Evolutionary conservation across 164 flowering plant species (phyloP), one percentile per base, ranked within the genome.

Genomic region (Liquidambar formosana): DNA sequence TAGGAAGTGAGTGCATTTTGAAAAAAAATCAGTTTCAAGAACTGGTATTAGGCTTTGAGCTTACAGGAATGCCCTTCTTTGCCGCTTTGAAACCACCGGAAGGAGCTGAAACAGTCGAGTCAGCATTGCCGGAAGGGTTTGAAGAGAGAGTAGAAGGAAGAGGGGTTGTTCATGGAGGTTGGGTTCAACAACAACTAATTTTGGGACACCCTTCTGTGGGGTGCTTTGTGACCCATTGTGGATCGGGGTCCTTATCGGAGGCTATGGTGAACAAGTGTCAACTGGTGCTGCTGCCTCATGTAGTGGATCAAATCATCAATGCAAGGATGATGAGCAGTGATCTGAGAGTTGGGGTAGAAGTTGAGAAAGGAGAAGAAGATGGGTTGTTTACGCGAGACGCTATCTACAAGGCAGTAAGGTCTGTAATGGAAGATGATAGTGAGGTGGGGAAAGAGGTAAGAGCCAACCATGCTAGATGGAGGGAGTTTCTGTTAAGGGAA

Each of bases 171-270:
- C 22, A 60, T 12, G 67, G 75, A 5, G 73, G 69, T 0, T 78
- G 72, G 79, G 72, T 71, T 12, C 78, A 41, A 8, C 81, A 78
- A n/a, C 73, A 64, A n/a, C 26, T 72, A 66, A 64, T 79, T 0
- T 38, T 73, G 57, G 43, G 11, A n/a, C 78, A 75, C 69, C 77
- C 66, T 9, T 64, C 75, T 10, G 64, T 74, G 13, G 78, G 82
- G 26, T 68, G 77, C 48, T 70, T 74, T 12, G 73, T 76, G 28
- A 73, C 58, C 1, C 80, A 74, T 38, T 76, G 82, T 47, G 79
- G 82, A 19, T 71, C 14, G 9, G 76, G 79, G 1, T 76, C 82
- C 0, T 8, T 79, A 38, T 64, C 25, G 38, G 82, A 79, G 54
- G 61, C 71, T 2, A 14, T 79, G 65, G 28, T 73, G 63, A 71